Evolutionary conservation across 257 asterid genomes (phyloP), one percentile per base, ranked within the genome.

Genomic region (Petunia secreta): DNA sequence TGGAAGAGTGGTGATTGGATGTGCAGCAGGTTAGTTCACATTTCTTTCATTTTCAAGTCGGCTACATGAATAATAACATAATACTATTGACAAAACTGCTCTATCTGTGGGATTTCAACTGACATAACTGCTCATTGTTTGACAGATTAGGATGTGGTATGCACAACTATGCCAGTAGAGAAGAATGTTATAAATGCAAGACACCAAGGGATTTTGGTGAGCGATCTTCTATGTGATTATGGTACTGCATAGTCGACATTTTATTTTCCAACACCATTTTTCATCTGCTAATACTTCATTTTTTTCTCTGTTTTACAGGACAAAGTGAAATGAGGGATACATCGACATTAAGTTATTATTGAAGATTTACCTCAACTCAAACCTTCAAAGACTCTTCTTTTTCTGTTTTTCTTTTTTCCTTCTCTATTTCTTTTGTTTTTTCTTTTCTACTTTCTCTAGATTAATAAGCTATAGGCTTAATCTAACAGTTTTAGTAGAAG

Each of bases 1-100:
- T 94, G 97, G 94, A 94, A 94, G 85, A 85, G 75, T 40, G 98
- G 98, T 8, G 98, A 94, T 82, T 94, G 98, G 98, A 89, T 92
- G 58, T 94, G 98, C 91, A 13, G 64, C 43, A 86, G 95, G 97
- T 91, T 78, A 36, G 84, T 79, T 63, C 11, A 10, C 62, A 52
- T 68, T 34, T 25, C 14, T 25, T 9, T 11, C 3, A 7, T 52
- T 5, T 40, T 16, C 44, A 10, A 41, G 7, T 69, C 11, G 2
- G 10, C 77, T 25, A 25, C 0, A 71, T 48, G 41, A 71, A 25
- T 25, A 25, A 25, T 25, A 25, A 25, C 25, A 25, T 25, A 52
- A 8, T 46, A 48, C 14, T 15, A 11, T 55, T 25, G 25, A 25
- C 25, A 25, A 75, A 13, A 66, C 34, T 36, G 60, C 37, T 48